Percentiles rank a stretch among this genome's conserved stretches.
Evolutionary conservation across 345 rosid species (phyloP).

Genomic region (Aethionema arabicum): DNA sequence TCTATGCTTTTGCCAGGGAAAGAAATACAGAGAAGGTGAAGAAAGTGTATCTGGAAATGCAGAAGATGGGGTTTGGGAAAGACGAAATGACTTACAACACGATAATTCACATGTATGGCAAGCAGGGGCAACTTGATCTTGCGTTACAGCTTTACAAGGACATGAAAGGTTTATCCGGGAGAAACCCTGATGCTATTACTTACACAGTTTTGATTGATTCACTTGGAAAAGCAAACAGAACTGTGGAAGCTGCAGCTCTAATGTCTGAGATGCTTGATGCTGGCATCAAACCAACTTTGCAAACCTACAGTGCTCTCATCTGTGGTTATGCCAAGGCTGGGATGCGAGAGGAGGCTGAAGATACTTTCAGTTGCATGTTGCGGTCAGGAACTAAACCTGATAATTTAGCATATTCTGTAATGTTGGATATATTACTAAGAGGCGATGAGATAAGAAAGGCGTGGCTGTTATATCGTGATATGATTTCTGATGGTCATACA

Average conservation of each 20-base stretch:
- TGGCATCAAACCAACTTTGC: slow-evolving; percentile 79
- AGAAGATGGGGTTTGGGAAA: slow-evolving; percentile 66
- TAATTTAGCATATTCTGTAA: slow-evolving; percentile 76
- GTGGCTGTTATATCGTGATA: slow-evolving; percentile 56
- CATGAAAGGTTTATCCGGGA: slow-evolving; percentile 67
- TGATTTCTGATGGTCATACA: slow-evolving; percentile 57
- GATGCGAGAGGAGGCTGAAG: slow-evolving; percentile 70
- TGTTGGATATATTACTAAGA: slow-evolving; percentile 78
- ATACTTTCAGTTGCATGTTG: slow-evolving; percentile 70
- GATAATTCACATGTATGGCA: slow-evolving; percentile 94
- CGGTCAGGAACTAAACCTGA: slow-evolving; percentile 83
- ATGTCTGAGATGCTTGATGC: slow-evolving; percentile 92
- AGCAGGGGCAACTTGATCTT: slow-evolving; percentile 73
- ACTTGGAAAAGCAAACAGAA: slow-evolving; percentile 79
- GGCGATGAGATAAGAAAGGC: slow-evolving; percentile 63
- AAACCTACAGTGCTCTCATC: slow-evolving; percentile 89
- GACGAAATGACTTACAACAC: slow-evolving; percentile 95
- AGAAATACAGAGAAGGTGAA: slow-evolving; percentile 75
- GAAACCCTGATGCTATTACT: slow-evolving; percentile 82
- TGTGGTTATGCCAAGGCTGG: slow-evolving; percentile 98
- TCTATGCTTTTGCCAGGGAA: slow-evolving; percentile 93
- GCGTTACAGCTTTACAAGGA: slow-evolving; percentile 73
- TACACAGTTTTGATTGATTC: slow-evolving; percentile 91
- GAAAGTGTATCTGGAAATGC: slow-evolving; percentile 70
- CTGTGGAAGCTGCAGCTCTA: slow-evolving; percentile 64